Conservation (phyloP, 768 basidiomycete genomes). For the Panaeolus cyanescens region DNA sequence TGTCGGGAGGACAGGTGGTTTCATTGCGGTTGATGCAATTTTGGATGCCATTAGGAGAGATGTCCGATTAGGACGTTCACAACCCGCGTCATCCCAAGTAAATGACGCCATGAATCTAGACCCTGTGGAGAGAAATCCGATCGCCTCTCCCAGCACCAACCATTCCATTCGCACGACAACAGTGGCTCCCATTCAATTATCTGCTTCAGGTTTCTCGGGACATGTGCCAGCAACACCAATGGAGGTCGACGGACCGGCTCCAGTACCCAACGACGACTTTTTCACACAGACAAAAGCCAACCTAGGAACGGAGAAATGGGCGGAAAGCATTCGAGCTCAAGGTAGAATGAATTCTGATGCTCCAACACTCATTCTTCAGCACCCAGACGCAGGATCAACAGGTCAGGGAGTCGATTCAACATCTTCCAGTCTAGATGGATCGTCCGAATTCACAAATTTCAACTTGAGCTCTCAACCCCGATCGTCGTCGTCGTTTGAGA, state of each 20-base stretch:
- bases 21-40: slow-evolving; percentile 88
- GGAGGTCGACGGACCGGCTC: slow-evolving; percentile 22
- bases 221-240: slow-evolving; percentile 32
- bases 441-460: slow-evolving; percentile 14
- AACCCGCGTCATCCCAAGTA: background rate
- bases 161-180: background rate
- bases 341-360: slow-evolving; percentile 13
- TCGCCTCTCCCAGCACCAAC: slow-evolving; percentile 5
- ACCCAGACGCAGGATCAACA: background rate
- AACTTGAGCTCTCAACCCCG: slow-evolving; percentile 20
- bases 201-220: slow-evolving; percentile 10
- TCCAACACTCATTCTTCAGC: background rate
- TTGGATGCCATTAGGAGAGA: slow-evolving; percentile 73
- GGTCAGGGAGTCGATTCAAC: slow-evolving; percentile 8
- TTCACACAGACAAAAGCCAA: slow-evolving; percentile 5
- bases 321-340: slow-evolving; percentile 34
- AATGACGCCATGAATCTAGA: slow-evolving; percentile 34
- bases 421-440: slow-evolving; percentile 21
- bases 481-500: slow-evolving; percentile 26
- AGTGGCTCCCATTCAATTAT: background rate
- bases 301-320: slow-evolving; percentile 46
- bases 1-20: slow-evolving; percentile 92
- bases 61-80: slow-evolving; percentile 29
- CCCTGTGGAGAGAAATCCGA: background rate
- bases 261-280: slow-evolving; percentile 15